Evolutionary conservation across 2,329 filamentous ascomycete species (phyloP), one percentile per base, ranked within the genome.

Genomic region (Colletotrichum viniferum): DNA sequence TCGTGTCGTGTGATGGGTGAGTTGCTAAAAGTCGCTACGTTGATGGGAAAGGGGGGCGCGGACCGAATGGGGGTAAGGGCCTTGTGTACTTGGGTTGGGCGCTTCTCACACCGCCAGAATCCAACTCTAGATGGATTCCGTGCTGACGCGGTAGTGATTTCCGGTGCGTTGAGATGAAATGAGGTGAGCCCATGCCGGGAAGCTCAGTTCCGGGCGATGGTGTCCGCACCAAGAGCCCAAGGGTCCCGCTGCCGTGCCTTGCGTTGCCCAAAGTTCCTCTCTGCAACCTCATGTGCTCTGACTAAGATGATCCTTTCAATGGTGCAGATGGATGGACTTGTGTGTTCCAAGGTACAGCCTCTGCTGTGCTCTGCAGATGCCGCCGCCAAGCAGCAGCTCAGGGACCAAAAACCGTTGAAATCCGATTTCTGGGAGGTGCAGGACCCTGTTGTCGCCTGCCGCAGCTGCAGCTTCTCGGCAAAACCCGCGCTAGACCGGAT

Each of bases 131-230:
- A 52, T 21, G 30, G 12, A 32, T 24, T 58, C 48, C 26, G 16
- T 16, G 34, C 65, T 68, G 36, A 66, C 48, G 52, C 52, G 26
- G 55, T 71, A 58, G 43, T 43, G 38, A 63, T 56, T 56, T 26
- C 61, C 55, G 30, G 56, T 21, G 36, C 12, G 38, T 55, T 56
- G 60, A 63, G 56, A 68, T 68, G 62, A 56, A 73, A 73, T 67
- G 69, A 60, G 73, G 72, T 75, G 69, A 68, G 73, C 56, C 34
- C 62, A 75, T 65, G 73, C 73, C 73, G 74, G 71, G 64, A 76
- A 65, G 52, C 71, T 52, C 65, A 70, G 71, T 76, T 76, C 70
- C 74, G 70, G 67, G 32, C 52, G 64, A 52, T 72, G 64, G 73
- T 58, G 73, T 56, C 66, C n/a, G 63, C 63, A 58, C 71, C 71